Percentiles rank a stretch among this genome's conserved stretches.
Evolutionary conservation across 164 flowering plant genomes (phyloP).

Genomic region (Piper betle): DNA sequence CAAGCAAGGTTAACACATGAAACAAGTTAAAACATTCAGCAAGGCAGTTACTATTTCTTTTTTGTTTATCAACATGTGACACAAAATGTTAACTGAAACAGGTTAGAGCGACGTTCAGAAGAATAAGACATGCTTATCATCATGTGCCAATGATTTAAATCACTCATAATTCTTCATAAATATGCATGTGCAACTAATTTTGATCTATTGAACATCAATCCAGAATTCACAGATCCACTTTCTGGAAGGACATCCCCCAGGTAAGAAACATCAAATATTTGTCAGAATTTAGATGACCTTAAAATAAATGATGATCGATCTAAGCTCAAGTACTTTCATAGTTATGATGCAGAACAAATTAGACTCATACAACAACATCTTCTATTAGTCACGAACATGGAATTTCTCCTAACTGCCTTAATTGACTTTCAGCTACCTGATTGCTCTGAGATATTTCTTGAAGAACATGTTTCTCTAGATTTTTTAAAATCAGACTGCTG

Average conservation of each 20-base stretch:
- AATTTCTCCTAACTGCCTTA: background rate
- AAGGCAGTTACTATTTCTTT: too few relatives aligned
- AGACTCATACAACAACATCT: background rate
- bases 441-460: conserved; percentile 6
- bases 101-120: too few relatives aligned
- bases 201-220: background rate
- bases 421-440: conserved; percentile 1
- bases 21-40: too few relatives aligned
- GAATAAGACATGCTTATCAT: too few relatives aligned
- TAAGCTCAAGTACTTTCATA: too few relatives aligned
- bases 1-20: too few relatives aligned
- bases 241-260: background rate
- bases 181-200: background rate
- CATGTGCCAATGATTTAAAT: background rate
- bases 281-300: too few relatives aligned
- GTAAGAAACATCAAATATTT: too few relatives aligned
- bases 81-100: too few relatives aligned
- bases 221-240: background rate
- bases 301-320: too few relatives aligned
- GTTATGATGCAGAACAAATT: too few relatives aligned
- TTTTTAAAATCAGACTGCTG: conserved; percentile 19
- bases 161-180: background rate
- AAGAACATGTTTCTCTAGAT: conserved; percentile 27
- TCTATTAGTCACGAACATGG: background rate
- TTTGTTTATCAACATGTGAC: too few relatives aligned